These are phyloP conservation scores for Perkinsela sp. DNA, from an alignment of 208 protist genomes.

Conservation along the genomic window DNA sequence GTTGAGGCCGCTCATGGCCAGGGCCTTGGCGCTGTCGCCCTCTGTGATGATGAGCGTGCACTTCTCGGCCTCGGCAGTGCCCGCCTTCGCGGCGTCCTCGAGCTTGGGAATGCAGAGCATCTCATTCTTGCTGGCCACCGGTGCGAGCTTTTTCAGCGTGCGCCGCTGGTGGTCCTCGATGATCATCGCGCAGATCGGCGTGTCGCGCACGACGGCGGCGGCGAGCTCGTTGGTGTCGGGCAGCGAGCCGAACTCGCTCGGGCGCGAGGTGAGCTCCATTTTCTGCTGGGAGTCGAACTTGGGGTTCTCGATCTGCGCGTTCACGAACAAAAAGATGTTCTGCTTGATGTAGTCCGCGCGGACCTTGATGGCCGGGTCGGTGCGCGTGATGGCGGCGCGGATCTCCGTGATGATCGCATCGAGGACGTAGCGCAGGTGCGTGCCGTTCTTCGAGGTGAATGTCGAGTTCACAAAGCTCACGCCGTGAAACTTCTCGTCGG, in stretches of 20 bases:
- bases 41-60: slow-evolving; percentile 93
- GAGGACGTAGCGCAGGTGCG: slow-evolving; percentile 83
- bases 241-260: slow-evolving; percentile 33
- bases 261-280: slow-evolving; percentile 72
- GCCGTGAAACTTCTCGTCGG: slow-evolving; percentile 15
- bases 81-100: slow-evolving; percentile 52
- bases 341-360: slow-evolving; percentile 64
- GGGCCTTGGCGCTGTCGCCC: slow-evolving; percentile 90
- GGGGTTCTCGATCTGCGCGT: slow-evolving; percentile 92
- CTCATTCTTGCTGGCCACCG: slow-evolving; percentile 20
- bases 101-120: slow-evolving; percentile 87
- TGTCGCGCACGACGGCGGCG: slow-evolving; percentile 34
- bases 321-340: slow-evolving; percentile 89
- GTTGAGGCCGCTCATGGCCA: slow-evolving; percentile 78
- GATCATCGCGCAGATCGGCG: slow-evolving; percentile 30
- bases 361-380: slow-evolving; percentile 31
- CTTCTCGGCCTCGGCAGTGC: slow-evolving; percentile 25
- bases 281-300: slow-evolving; percentile 99
- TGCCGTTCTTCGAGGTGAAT: slow-evolving; percentile 87
- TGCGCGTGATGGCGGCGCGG: slow-evolving; percentile 16
- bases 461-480: slow-evolving; percentile 96
- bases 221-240: slow-evolving; percentile 68
- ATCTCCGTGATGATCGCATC: slow-evolving; percentile 24
- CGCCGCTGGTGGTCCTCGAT: slow-evolving; percentile 26
- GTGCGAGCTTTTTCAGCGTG: slow-evolving; percentile 41